phyloP scores from a whole-genome alignment of 2,329 filamentous ascomycete species.

The Aspergillus fructus region DNA sequence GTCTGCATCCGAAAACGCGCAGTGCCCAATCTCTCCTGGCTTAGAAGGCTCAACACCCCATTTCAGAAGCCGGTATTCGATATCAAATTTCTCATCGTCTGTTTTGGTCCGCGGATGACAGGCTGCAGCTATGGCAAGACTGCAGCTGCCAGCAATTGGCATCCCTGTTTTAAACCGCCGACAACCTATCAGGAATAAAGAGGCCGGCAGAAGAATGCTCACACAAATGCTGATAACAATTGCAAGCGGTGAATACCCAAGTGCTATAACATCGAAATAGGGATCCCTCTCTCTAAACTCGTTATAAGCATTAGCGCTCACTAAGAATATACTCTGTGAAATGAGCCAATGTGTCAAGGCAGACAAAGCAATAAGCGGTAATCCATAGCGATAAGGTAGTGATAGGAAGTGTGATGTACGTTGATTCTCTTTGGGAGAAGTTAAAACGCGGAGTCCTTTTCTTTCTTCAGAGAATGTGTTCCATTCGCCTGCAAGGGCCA shows the following conservation, averaged over 20 bases:
- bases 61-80: background rate
- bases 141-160: constrained; percentile 32
- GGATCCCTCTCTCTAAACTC: background rate
- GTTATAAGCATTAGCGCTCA: background rate
- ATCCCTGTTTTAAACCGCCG: constrained; percentile 23
- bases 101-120: constrained; percentile 23
- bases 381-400: too few species aligned
- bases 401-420: too few species aligned
- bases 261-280: background rate
- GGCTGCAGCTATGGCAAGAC: constrained; percentile 33
- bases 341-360: background rate
- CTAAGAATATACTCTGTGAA: background rate
- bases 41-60: background rate
- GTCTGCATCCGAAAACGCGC: background rate
- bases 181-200: constrained; percentile 16
- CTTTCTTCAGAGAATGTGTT: too few species aligned
- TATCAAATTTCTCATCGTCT: background rate
- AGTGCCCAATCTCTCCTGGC: background rate
- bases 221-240: background rate
- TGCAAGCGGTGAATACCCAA: background rate
- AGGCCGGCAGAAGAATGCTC: background rate
- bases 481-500: too few species aligned
- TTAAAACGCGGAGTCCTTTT: too few species aligned
- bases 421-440: too few species aligned
- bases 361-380: too few species aligned